These are phyloP conservation scores for Aspergillus bombycis DNA, from an alignment of 2,329 filamentous ascomycete species.

Conservation along the genomic window DNA sequence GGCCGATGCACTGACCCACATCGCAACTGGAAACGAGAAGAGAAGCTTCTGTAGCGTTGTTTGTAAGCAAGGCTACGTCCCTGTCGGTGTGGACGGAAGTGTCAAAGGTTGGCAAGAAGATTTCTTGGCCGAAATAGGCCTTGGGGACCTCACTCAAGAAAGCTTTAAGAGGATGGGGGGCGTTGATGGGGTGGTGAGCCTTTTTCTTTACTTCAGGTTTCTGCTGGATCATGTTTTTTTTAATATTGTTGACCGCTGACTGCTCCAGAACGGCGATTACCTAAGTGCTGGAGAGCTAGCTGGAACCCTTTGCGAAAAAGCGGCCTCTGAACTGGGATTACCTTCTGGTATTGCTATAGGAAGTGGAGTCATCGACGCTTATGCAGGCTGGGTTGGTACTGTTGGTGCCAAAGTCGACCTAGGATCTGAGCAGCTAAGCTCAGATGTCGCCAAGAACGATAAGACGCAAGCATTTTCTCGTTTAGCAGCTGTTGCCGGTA, in stretches of 20 bases:
- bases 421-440: slow-evolving; percentile 67
- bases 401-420: slow-evolving; percentile 95
- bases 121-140: slow-evolving; percentile 82
- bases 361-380: slow-evolving; percentile 96
- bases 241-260: slow-evolving; percentile 14
- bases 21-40: slow-evolving; percentile 89
- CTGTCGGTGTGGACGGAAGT: slow-evolving; percentile 94
- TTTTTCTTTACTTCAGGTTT: slow-evolving; percentile 35
- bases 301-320: slow-evolving; percentile 80
- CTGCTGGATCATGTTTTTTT: background rate
- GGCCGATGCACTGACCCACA: slow-evolving; percentile 86
- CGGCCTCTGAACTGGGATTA: slow-evolving; percentile 80
- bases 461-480: slow-evolving; percentile 91
- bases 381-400: slow-evolving; percentile 97
- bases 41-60: slow-evolving; percentile 94
- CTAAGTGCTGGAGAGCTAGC: slow-evolving; percentile 90
- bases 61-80: slow-evolving; percentile 96
- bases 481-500: slow-evolving; percentile 91
- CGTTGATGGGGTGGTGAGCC: slow-evolving; percentile 88
- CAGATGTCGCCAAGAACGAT: slow-evolving; percentile 74
- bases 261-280: slow-evolving; percentile 79
- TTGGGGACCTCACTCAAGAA: slow-evolving; percentile 81
- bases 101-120: slow-evolving; percentile 98
- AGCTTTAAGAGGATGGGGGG: slow-evolving; percentile 93
- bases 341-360: slow-evolving; percentile 87